Base-by-base conservation (phyloP, 805 yeast genomes). In the Hanseniaspora nectarophila region DNA sequence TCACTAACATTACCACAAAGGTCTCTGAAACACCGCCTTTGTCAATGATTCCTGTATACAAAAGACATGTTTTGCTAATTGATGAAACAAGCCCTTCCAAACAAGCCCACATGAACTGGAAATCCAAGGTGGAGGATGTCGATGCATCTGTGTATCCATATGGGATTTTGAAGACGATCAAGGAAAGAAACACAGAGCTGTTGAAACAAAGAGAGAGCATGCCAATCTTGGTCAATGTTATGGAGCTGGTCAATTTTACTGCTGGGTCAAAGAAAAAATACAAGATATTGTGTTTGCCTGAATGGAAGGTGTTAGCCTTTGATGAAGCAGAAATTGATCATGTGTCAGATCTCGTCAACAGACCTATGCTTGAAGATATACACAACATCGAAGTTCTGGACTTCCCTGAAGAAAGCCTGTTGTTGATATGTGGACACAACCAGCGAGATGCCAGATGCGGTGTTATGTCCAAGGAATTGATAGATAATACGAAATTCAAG, bases 371-470 rank as follows among this genome's bases (percentile, higher is more conserved):
- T 2, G 21, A 12, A 8, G 39, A 5, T 23, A n/a, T 28, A 7
- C 18, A 8, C 8, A 15, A 4, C 20, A 23, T 20, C 1, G 10
- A 34, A 21, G 3, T 43, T 7, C 13, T 42, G 7, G n/a, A 16
- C 5, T 23, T 26, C 20, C 31, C 37, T 18, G 18, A n/a, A 9
- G 20, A 21, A 3, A 57, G 59, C 43, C 53, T 61, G 55, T 12
- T 56, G n/a, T 43, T 63, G 23, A 58, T 61, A 1, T 63, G 67
- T 53, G 64, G 65, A 12, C 56, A 57, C 39, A 44, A 63, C 53
- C 58, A 60, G 32, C 56, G 67, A 12, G 67, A 63, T 43, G 51
- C 38, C 8, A 56, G 65, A 35, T 63, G 67, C 46, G 65, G 65
- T 0, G 39, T 56, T 3, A 43, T 63, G 29, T 60, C 60, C 1